Evolutionary conservation across 371 early-diverging fungal species (phyloP), one percentile per base, ranked within the genome.

Genomic region (Lichtheimia hyalospora): DNA sequence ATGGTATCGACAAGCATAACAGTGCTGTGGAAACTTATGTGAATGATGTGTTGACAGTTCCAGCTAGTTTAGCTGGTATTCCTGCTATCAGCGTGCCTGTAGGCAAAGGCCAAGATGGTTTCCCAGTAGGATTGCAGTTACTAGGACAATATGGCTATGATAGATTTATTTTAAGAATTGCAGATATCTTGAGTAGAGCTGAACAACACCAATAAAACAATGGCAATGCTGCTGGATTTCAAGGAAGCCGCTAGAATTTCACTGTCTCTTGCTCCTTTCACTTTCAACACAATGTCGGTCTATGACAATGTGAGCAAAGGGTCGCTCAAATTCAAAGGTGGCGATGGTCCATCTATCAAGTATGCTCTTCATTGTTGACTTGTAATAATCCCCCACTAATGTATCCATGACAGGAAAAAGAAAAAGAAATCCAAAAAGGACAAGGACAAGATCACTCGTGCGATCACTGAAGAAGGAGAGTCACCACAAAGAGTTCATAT

Each of bases 1-100:
- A 25, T 72, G 0, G 44, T 12, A 52, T 15, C 16, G 40, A 21
- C 14, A 56, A 57, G 16, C 27, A 58, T 4, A 49, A 48, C 0
- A 34, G 52, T 6, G 69, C 64, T 8, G 67, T 79, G 16, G 67
- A 78, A 44, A 86, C 84, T 10, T 96, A 90, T 62, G 76, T 91
- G 42, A 89, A 93, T 63, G 96, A 96, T 72, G 89, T 93, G 39
- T 84, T 96, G 84, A 95, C 95, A 1, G 86, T 95, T 6, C 93
- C 96, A 5, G 91, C 92, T 6, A 92, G 89, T 63, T 74, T 96
- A 51, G 96, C 94, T 0, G 96, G 84, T 42, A 63, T 92, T 39
- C 92, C 93, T 7, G 88, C 92, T 0, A 73, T 91, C 44, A 80
- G 83, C 23, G 71, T 91, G 0, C 90, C 91, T 15, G 85, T 80